Conservation (phyloP, 139 green algal species). For the Chlorella sp. region DNA sequence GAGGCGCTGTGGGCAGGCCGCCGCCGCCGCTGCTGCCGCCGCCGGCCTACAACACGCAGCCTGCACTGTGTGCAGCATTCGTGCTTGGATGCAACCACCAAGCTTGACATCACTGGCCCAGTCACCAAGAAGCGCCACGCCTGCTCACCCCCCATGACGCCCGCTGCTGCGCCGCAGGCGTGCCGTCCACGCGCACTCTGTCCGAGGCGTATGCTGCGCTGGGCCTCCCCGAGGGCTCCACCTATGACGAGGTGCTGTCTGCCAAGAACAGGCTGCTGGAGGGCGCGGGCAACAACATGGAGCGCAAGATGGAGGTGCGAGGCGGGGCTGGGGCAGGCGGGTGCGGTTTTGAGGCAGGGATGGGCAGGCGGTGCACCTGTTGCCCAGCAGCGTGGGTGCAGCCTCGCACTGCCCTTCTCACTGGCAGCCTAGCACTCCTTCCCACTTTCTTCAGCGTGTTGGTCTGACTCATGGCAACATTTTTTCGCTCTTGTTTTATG, state of each 20-base stretch:
- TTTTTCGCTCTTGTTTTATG: no score
- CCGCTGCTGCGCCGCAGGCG: background rate
- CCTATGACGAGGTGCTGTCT: slow-evolving; percentile 63
- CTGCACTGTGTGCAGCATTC: background rate
- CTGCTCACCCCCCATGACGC: no score
- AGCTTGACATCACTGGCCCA: no score
- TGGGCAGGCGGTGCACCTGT: background rate
- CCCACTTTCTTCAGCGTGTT: no score
- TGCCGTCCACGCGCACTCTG: slow-evolving; percentile 32
- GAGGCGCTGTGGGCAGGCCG: background rate
- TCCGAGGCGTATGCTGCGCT: slow-evolving; percentile 57
- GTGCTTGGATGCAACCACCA: background rate
- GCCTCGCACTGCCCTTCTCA: no score
- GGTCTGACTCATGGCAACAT: no score
- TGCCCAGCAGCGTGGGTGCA: background rate
- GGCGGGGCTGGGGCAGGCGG: no score
- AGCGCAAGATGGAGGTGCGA: background rate
- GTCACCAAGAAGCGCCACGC: no score
- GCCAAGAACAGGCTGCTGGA: slow-evolving; percentile 67
- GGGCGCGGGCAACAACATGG: background rate
- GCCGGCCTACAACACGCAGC: background rate
- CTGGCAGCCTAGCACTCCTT: no score
- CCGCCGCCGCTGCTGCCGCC: background rate
- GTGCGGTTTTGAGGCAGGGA: no score
- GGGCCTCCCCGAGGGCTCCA: slow-evolving; percentile 34